Evolutionary conservation across 352 stramenopile species (phyloP).

Genomic region (Thalassiosira livingstoniorum): DNA sequence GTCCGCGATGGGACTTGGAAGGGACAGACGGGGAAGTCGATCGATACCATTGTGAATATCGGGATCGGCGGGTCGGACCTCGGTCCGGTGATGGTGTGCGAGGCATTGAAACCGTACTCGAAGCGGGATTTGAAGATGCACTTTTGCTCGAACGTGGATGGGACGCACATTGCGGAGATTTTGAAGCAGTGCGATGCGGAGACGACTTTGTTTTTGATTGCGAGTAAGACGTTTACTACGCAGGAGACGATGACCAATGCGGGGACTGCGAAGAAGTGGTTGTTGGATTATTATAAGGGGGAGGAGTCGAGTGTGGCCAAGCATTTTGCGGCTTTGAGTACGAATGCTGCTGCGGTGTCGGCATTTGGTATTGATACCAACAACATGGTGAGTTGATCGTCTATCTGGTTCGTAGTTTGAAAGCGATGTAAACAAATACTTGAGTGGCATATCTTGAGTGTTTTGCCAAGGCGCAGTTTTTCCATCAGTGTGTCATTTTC

Average conservation of each 20-base stretch:
- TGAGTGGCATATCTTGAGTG: too few species aligned
- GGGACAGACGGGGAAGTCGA: conserved; percentile 92
- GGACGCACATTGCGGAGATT: conserved; percentile 94
- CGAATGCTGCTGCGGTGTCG: conserved; percentile 83
- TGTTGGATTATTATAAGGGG: conserved; percentile 91
- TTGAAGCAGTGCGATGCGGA: conserved; percentile 92
- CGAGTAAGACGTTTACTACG: conserved; percentile 99
- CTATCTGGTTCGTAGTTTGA: too few species aligned
- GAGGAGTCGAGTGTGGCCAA: conserved; percentile 80
- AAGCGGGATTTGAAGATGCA: conserved; percentile 86
- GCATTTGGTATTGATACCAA: conserved; percentile 94
- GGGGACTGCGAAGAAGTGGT: conserved; percentile 95
- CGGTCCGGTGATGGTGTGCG: conserved; percentile 97
- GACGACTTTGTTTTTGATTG: conserved; percentile 95
- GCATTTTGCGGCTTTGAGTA: conserved; percentile 86
- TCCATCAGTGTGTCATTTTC: too few species aligned
- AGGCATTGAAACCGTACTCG: conserved; percentile 90
- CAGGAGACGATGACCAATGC: conserved; percentile 99
- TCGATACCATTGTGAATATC: conserved; percentile 96
- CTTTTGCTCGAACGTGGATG: conserved; percentile 98
- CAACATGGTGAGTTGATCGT: too few species aligned
- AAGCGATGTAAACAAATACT: too few species aligned
- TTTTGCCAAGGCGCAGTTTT: too few species aligned
- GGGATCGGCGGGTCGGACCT: conserved; percentile 97
- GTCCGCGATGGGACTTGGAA: conserved; percentile 89